These are phyloP conservation scores for Colletotrichum horii DNA, from an alignment of 2,329 filamentous ascomycete species.

Conservation along the genomic window DNA sequence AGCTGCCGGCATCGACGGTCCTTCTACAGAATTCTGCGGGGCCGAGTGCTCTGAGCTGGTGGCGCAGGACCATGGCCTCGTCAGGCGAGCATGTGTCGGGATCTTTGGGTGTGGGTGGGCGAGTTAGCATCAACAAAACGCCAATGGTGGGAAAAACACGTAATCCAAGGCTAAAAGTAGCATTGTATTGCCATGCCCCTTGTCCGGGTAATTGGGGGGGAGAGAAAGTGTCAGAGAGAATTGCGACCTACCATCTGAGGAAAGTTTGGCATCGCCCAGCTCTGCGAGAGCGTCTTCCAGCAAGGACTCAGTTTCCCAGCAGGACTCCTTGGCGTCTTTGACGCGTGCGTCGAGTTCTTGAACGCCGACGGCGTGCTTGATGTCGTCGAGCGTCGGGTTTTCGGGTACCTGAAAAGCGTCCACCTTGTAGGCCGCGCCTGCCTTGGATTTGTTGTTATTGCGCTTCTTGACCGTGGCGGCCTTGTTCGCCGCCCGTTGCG, in stretches of 20 bases:
- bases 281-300: conserved; percentile 68
- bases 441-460: conserved; percentile 30
- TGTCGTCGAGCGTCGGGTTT: conserved; percentile 38
- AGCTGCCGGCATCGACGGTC: conserved; percentile 70
- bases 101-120: conserved; percentile 28
- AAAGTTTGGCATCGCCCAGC: conserved; percentile 53
- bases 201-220: neutral
- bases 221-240: conserved; percentile 8
- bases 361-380: conserved; percentile 37
- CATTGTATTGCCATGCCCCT: conserved; percentile 8
- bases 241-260: conserved; percentile 46
- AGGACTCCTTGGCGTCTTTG: conserved; percentile 54
- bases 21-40: conserved; percentile 77
- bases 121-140: conserved; percentile 11
- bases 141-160: neutral
- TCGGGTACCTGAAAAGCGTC: conserved; percentile 39
- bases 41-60: conserved; percentile 77
- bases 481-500: conserved; percentile 33
- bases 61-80: conserved; percentile 72
- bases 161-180: conserved; percentile 18
- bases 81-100: conserved; percentile 67
- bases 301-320: conserved; percentile 68
- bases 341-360: conserved; percentile 56
- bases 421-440: conserved; percentile 26
- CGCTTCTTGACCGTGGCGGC: conserved; percentile 35